Percentiles rank a stretch among this genome's conserved stretches.
Evolutionary conservation across 768 basidiomycete species (phyloP).

Genomic region (Mycena polygramma): DNA sequence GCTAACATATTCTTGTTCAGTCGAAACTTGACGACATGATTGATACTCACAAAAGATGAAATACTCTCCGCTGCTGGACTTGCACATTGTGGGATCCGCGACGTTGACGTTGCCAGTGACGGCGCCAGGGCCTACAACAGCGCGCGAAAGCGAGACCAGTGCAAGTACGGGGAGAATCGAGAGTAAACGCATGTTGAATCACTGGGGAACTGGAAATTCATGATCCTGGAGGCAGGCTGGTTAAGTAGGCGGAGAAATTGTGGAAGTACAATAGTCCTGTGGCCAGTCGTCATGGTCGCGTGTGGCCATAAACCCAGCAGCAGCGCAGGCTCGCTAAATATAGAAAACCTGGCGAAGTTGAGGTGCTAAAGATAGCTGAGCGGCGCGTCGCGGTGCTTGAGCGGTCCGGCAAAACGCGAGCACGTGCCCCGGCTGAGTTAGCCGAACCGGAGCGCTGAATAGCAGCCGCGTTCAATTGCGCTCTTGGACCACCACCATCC

Average conservation of each 20-base stretch:
- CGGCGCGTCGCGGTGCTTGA: background rate
- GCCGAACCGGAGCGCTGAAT: background rate
- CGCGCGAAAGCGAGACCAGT: constrained; percentile 8
- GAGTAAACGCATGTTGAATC: constrained; percentile 14
- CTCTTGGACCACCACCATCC: background rate
- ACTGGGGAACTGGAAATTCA: background rate
- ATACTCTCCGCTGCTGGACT: constrained; percentile 46
- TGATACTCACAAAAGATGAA: constrained; percentile 45
- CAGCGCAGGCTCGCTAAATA: background rate
- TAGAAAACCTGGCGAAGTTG: background rate
- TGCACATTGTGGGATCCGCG: constrained; percentile 48
- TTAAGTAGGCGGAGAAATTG: constrained; percentile 25
- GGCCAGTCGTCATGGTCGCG: background rate
- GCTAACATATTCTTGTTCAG: constrained; percentile 27
- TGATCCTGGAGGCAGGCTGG: background rate
- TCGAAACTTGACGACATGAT: background rate
- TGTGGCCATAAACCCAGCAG: background rate
- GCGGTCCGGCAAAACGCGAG: background rate
- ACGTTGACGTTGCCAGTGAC: constrained; percentile 45
- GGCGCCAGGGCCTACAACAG: constrained; percentile 29
- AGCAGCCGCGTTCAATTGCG: background rate
- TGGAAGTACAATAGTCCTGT: constrained; percentile 3
- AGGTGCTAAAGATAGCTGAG: background rate
- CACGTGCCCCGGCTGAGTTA: background rate
- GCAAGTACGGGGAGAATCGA: constrained; percentile 11